These are phyloP conservation scores for Suillus tomentosus DNA, from an alignment of 768 basidiomycete genomes.

Conservation along the genomic window DNA sequence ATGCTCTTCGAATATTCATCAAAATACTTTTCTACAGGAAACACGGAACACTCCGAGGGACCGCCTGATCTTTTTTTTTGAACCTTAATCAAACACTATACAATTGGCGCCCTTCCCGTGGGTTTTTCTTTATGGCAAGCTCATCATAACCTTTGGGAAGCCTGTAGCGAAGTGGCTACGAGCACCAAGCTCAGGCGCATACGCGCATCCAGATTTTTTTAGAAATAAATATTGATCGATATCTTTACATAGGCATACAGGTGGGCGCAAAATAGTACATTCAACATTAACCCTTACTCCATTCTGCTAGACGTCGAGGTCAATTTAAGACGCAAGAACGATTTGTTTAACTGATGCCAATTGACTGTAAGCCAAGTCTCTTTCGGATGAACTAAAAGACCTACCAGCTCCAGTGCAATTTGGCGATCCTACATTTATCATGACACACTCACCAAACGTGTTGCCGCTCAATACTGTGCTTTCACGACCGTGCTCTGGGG, in stretches of 20 bases:
- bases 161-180: background rate
- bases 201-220: background rate
- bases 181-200: background rate
- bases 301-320: background rate
- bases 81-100: background rate
- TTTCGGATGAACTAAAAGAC: background rate
- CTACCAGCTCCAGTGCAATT: background rate
- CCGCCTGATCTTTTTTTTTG: background rate
- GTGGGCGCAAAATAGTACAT: background rate
- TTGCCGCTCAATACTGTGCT: background rate
- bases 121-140: background rate
- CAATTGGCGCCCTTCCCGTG: background rate
- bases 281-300: background rate
- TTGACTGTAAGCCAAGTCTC: background rate
- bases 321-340: too few species aligned
- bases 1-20: background rate
- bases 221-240: background rate
- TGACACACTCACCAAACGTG: background rate
- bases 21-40: background rate
- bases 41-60: background rate
- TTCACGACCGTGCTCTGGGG: background rate
- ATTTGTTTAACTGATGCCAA: background rate
- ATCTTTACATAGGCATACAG: background rate
- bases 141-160: background rate
- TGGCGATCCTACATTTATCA: constrained; percentile 1